Evolutionary conservation across 306 rosid genomes (phyloP).

Genomic region (Echinosophora koreensis): DNA sequence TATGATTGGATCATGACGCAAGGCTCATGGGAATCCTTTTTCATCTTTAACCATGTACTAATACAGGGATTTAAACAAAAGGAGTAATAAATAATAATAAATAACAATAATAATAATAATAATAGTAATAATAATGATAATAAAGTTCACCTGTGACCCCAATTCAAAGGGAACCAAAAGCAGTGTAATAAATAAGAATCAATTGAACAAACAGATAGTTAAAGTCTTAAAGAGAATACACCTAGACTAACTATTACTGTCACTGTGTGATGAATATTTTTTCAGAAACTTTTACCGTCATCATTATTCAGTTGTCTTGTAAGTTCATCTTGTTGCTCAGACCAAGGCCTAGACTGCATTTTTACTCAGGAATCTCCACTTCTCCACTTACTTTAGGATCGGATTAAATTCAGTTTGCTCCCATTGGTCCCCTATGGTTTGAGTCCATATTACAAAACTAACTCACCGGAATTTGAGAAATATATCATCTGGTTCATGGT

Average conservation of each 20-base stretch:
- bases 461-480: too few relatives aligned
- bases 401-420: constrained; percentile 7
- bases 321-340: constrained; percentile 6
- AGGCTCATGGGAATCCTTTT: constrained; percentile 73
- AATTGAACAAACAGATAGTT: constrained; percentile 32
- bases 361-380: constrained; percentile 7
- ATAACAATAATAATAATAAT: too few relatives aligned
- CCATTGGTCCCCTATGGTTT: not conserved
- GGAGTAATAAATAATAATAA: too few relatives aligned
- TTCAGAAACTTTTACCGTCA: constrained; percentile 20
- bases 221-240: too few relatives aligned
- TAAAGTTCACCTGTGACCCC: constrained; percentile 57
- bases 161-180: constrained; percentile 56
- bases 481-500: too few relatives aligned
- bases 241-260: constrained; percentile 5
- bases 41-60: constrained; percentile 32
- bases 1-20: constrained; percentile 83
- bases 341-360: not conserved
- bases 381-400: constrained; percentile 2
- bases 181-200: constrained; percentile 43
- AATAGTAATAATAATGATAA: too few relatives aligned
- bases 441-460: not conserved
- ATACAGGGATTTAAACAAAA: not conserved
- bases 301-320: constrained; percentile 9
- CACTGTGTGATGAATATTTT: constrained; percentile 6